Conservation (phyloP, 2,329 filamentous ascomycete species). For the Aspergillus chevalieri region DNA sequence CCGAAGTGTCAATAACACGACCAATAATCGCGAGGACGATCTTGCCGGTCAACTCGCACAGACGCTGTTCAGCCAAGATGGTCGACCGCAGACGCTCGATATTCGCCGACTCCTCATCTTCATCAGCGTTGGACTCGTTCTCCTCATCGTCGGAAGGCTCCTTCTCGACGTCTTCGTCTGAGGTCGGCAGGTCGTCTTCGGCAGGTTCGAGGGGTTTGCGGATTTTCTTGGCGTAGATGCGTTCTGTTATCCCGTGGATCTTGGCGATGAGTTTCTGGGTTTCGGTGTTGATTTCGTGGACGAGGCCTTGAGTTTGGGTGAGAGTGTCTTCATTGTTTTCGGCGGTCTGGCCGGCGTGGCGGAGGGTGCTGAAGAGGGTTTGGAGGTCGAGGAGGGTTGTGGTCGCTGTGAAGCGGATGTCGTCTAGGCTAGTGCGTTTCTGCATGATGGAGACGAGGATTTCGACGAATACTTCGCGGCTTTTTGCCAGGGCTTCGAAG, state of each 20-base stretch:
- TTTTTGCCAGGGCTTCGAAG: constrained; percentile 62
- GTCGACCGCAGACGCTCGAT: constrained; percentile 56
- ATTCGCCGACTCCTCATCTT: constrained; percentile 30
- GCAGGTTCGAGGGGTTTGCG: constrained; percentile 39
- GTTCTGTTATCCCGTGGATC: constrained; percentile 73
- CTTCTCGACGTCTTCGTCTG: constrained; percentile 57
- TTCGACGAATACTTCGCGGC: constrained; percentile 48
- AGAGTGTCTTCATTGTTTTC: constrained; percentile 41
- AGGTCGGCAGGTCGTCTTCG: constrained; percentile 68
- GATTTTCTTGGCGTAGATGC: constrained; percentile 65
- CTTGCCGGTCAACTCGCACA: constrained; percentile 81
- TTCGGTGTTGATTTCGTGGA: constrained; percentile 62
- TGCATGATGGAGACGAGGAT: constrained; percentile 47
- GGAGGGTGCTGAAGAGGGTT: constrained; percentile 69
- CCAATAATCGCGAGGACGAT: constrained; percentile 74
- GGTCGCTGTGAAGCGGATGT: constrained; percentile 68
- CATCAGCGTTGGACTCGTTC: constrained; percentile 18
- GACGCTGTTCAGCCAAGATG: constrained; percentile 72
- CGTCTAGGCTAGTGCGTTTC: constrained; percentile 57
- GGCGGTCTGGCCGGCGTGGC: constrained; percentile 41
- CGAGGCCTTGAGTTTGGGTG: constrained; percentile 54
- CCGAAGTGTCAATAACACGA: constrained; percentile 63
- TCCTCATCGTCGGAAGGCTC: constrained; percentile 43
- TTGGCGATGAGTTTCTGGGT: constrained; percentile 63
- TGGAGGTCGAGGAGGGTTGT: constrained; percentile 76